Percentiles rank a stretch among this genome's conserved stretches.
Evolutionary conservation across 1,139 yeast genomes (phyloP).

Genomic region (Yamadazyma diospyri): DNA sequence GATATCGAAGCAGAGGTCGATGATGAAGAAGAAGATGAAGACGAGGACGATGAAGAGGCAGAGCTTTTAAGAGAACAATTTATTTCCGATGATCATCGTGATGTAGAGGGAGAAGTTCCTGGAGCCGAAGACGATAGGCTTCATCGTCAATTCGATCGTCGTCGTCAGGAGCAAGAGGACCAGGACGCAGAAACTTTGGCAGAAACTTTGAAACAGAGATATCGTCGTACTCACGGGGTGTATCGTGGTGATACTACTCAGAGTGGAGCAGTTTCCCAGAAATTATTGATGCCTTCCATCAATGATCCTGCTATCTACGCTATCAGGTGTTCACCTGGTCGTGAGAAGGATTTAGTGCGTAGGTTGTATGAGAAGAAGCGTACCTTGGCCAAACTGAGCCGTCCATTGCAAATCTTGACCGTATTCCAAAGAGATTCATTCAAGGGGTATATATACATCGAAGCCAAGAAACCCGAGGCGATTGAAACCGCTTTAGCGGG

Average conservation of each 20-base stretch:
- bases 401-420: constrained; percentile 74
- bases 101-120: constrained; percentile 38
- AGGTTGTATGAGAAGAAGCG: constrained; percentile 77
- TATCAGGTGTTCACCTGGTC: constrained; percentile 87
- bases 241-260: constrained; percentile 83
- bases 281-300: constrained; percentile 89
- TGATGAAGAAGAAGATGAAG: constrained; percentile 90
- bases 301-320: constrained; percentile 98
- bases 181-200: constrained; percentile 96
- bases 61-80: constrained; percentile 82
- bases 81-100: constrained; percentile 58
- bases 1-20: constrained; percentile 99
- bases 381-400: constrained; percentile 58
- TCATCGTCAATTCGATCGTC: constrained; percentile 88
- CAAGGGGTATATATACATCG: constrained; percentile 87
- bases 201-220: constrained; percentile 85
- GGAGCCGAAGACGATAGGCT: constrained; percentile 60
- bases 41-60: constrained; percentile 87
- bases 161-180: constrained; percentile 85
- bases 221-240: constrained; percentile 81
- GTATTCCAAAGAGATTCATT: constrained; percentile 94
- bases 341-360: constrained; percentile 87
- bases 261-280: constrained; percentile 81
- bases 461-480: constrained; percentile 91
- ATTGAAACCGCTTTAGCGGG: constrained; percentile 86